A percentile compares a stretch with the other conserved stretches of the same genome.
Conservation (phyloP, 2,329 filamentous ascomycete species). For the Alternaria sp. region DNA sequence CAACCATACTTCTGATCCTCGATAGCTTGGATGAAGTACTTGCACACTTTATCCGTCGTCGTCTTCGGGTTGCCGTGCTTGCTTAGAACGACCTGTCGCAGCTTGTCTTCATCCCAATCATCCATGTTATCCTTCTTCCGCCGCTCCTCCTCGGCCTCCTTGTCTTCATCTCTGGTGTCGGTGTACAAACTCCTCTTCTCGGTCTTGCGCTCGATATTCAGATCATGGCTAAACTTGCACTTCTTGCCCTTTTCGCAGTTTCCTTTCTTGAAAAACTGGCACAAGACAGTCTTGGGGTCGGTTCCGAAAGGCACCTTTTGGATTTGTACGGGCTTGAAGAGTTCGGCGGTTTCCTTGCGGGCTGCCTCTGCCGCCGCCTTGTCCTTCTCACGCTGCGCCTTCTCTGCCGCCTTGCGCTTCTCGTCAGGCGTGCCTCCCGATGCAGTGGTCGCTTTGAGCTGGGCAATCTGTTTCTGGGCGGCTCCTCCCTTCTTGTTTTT, state of each 20-base stretch:
- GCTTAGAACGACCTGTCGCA: constrained; percentile 87
- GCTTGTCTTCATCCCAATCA: constrained; percentile 97
- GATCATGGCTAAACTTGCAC: constrained; percentile 97
- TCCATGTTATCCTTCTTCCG: constrained; percentile 94
- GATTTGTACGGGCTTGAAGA: constrained; percentile 93
- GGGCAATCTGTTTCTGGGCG: constrained; percentile 89
- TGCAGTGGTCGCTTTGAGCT: constrained; percentile 74
- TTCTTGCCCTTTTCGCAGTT: constrained; percentile 92
- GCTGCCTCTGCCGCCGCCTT: constrained; percentile 91
- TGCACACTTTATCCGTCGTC: constrained; percentile 98
- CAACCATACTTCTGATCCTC: constrained; percentile 99
- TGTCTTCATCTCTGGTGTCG: constrained; percentile 78
- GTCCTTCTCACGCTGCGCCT: constrained; percentile 77
- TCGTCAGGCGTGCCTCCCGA: constrained; percentile 77
- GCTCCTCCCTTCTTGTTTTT: constrained; percentile 98
- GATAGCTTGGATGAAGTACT: constrained; percentile 95
- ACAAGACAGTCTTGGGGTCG: constrained; percentile 96
- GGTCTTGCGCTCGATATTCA: constrained; percentile 86
- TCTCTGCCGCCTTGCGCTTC: constrained; percentile 78
- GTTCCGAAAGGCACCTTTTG: constrained; percentile 98
- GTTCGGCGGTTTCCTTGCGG: constrained; percentile 77
- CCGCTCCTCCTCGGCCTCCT: constrained; percentile 73
- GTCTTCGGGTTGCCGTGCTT: constrained; percentile 98
- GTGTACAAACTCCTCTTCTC: constrained; percentile 93
- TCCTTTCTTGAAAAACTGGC: constrained; percentile 96